Conservation (phyloP, 148 eudicot species). For the Nepenthes gracilis region DNA sequence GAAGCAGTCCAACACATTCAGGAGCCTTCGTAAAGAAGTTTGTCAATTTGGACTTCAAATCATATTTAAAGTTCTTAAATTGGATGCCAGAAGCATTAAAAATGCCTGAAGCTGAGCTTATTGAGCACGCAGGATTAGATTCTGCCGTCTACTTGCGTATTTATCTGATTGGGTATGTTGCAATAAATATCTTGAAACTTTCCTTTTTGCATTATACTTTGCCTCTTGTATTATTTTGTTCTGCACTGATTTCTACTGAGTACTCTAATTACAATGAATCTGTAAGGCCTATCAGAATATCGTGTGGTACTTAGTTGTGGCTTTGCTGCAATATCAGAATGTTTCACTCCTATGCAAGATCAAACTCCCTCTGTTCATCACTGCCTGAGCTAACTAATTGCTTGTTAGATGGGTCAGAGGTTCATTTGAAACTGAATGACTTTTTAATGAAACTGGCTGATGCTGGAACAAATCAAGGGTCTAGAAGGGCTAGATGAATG, state of each 20-base stretch:
- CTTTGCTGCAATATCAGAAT: too few relatives aligned
- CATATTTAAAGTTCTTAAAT: constrained; percentile 71
- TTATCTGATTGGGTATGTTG: constrained; percentile 76
- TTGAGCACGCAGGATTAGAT: constrained; percentile 94
- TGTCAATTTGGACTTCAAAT: constrained; percentile 74
- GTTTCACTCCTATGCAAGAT: too few relatives aligned
- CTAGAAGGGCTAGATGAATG: too few relatives aligned
- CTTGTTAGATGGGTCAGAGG: too few relatives aligned
- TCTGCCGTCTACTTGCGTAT: constrained; percentile 91
- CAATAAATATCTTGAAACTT: background rate
- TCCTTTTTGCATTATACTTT: background rate
- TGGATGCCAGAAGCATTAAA: constrained; percentile 95
- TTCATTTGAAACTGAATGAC: too few relatives aligned
- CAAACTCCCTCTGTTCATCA: too few relatives aligned
- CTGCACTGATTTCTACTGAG: background rate
- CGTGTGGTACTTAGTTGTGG: too few relatives aligned
- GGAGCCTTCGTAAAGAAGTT: constrained; percentile 62
- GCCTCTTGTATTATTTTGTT: background rate
- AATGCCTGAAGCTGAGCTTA: constrained; percentile 95
- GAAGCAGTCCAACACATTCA: constrained; percentile 55
- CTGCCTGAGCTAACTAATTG: too few relatives aligned
- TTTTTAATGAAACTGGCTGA: too few relatives aligned
- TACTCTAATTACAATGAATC: background rate
- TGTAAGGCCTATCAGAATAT: too few relatives aligned
- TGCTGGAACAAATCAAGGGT: too few relatives aligned